Percentiles rank a stretch among this genome's conserved stretches.
Conservation (phyloP, 2,329 filamentous ascomycete genomes). For the Balansia obtecta region DNA sequence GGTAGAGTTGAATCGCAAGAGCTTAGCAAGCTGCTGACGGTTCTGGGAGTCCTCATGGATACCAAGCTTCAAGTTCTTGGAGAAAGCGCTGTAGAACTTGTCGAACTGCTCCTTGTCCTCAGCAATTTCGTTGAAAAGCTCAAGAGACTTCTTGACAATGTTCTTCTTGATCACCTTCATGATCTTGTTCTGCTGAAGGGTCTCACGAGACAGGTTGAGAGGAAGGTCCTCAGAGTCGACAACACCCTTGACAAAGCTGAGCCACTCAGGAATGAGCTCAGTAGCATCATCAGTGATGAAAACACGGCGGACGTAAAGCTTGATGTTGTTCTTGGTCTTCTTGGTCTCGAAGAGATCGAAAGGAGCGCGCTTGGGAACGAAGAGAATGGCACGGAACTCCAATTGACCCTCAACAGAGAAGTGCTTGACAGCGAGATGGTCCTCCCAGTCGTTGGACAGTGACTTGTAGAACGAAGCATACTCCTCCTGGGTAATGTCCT, state of each 20-base stretch:
- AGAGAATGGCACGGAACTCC: conserved; percentile 99
- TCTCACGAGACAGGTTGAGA: conserved; percentile 99
- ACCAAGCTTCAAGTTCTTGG: conserved; percentile 99
- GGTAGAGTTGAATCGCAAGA: conserved; percentile 97
- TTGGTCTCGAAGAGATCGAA: conserved; percentile 99
- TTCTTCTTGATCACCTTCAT: conserved; percentile 99
- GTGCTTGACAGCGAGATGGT: conserved; percentile 99
- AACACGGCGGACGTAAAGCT: conserved; percentile 98
- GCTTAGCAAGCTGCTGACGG: conserved; percentile 84
- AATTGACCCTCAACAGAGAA: conserved; percentile 99
- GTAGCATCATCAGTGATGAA: conserved; percentile 99
- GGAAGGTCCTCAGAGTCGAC: conserved; percentile 99
- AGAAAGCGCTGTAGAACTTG: conserved; percentile 99
- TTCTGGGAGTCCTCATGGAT: conserved; percentile 99
- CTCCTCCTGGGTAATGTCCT: conserved; percentile 91
- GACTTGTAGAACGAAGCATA: conserved; percentile 99
- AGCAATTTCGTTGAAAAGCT: conserved; percentile 97
- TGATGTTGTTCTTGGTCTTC: conserved; percentile 99
- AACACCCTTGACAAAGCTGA: conserved; percentile 99
- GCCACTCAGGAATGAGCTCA: conserved; percentile 98
- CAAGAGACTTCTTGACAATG: conserved; percentile 99
- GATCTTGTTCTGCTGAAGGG: conserved; percentile 99
- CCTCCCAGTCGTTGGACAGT: conserved; percentile 99
- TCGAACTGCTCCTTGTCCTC: conserved; percentile 99
- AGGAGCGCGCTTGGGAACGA: conserved; percentile 97